These are phyloP conservation scores for Dipodascus albidus DNA, from an alignment of 805 yeast species.

Conservation along the genomic window DNA sequence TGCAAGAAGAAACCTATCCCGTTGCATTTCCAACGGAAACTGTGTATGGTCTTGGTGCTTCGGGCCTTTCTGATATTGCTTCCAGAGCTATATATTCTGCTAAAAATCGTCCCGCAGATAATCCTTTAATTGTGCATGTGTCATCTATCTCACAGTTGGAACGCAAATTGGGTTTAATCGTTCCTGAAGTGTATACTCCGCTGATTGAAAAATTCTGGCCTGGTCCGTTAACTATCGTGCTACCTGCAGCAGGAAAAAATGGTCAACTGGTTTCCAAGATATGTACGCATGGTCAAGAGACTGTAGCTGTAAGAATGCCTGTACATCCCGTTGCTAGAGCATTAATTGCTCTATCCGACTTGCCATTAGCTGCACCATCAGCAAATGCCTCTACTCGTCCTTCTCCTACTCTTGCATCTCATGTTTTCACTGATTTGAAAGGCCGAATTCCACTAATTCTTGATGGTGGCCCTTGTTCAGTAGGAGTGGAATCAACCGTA, in stretches of 20 bases:
- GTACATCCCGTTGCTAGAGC: conserved; percentile 84
- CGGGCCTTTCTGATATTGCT: conserved; percentile 61
- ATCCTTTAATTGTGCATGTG: conserved; percentile 86
- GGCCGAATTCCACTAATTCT: conserved; percentile 74
- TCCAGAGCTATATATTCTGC: conserved; percentile 74
- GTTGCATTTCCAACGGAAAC: conserved; percentile 97
- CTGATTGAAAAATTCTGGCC: conserved; percentile 80
- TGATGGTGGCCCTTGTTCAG: conserved; percentile 83
- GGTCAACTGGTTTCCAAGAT: conserved; percentile 23
- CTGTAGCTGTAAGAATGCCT: conserved; percentile 90
- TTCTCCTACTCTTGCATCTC: conserved; percentile 81
- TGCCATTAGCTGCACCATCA: conserved; percentile 94
- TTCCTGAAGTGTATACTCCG: conserved; percentile 59
- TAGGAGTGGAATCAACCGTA: conserved; percentile 92
- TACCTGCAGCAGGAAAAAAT: conserved; percentile 43
- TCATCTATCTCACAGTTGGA: conserved; percentile 65
- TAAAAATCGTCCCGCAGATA: conserved; percentile 90
- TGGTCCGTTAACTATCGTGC: conserved; percentile 81
- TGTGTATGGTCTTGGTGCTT: conserved; percentile 91
- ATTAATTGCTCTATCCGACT: conserved; percentile 67
- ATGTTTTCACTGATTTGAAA: conserved; percentile 69
- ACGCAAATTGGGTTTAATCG: conserved; percentile 38
- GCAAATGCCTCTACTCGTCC: conserved; percentile 96
- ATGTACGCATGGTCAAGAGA: conserved; percentile 79
- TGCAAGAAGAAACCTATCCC: conserved; percentile 41